Conservation (phyloP, 345 rosid species). For the Melaleuca alternifolia region DNA sequence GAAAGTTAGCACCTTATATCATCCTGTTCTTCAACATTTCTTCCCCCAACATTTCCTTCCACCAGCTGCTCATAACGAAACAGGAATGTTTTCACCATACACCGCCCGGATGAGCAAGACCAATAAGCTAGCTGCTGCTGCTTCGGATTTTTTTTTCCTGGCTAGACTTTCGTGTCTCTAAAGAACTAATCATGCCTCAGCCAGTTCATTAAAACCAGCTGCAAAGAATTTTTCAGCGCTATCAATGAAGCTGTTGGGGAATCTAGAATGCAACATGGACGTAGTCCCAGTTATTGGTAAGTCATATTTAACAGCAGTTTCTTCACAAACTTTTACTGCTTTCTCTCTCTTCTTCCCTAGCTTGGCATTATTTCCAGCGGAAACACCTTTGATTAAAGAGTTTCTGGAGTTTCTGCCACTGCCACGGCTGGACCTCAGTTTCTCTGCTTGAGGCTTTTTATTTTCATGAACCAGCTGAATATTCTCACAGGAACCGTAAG, state of each 20-base stretch:
- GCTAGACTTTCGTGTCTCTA: background rate
- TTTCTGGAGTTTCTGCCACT: constrained; percentile 15
- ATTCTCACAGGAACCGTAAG: constrained; percentile 24
- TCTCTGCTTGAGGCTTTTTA: constrained; percentile 20
- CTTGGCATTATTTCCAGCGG: constrained; percentile 24
- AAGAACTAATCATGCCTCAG: constrained; percentile 1
- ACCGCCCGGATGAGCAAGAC: background rate
- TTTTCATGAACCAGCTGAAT: constrained; percentile 29
- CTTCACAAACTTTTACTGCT: constrained; percentile 38
- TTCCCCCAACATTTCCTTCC: background rate
- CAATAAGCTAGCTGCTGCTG: background rate
- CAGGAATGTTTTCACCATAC: background rate
- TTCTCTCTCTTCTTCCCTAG: constrained; percentile 39
- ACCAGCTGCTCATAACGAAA: background rate
- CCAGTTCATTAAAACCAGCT: constrained; percentile 1
- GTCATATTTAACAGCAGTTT: constrained; percentile 17
- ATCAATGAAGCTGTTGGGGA: constrained; percentile 45
- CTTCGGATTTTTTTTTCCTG: background rate
- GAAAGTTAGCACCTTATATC: background rate
- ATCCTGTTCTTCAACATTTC: background rate
- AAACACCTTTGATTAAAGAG: constrained; percentile 17
- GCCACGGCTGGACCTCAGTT: constrained; percentile 16
- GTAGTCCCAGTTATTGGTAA: constrained; percentile 21
- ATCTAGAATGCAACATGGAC: constrained; percentile 39
- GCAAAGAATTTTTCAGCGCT: constrained; percentile 60